These are phyloP conservation scores for Rachicladosporium sp. DNA, from an alignment of 2,329 filamentous ascomycete species.

Conservation along the genomic window DNA sequence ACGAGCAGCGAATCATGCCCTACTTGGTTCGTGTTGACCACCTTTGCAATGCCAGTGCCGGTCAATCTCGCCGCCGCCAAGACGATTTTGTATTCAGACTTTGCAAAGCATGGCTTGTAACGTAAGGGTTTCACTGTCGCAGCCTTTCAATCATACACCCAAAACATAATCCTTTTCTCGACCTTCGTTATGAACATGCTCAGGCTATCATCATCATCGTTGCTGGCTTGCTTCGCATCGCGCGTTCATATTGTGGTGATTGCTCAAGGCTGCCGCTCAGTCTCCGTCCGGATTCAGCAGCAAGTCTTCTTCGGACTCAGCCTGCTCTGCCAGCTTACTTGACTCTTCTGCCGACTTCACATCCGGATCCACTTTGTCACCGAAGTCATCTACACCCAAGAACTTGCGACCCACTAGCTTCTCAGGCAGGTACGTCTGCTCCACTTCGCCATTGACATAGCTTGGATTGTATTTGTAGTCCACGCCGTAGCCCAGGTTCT, in stretches of 20 bases:
- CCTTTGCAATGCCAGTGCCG: no score
- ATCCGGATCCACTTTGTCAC: conserved; percentile 58
- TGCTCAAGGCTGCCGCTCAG: conserved; percentile 9
- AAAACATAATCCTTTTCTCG: no score
- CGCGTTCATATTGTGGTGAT: neutral
- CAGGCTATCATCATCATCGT: no score
- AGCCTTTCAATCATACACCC: no score
- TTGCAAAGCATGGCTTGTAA: no score
- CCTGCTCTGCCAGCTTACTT: conserved; percentile 10
- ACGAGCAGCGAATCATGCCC: no score
- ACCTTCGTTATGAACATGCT: no score
- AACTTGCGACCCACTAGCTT: conserved; percentile 59
- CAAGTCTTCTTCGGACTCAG: conserved; percentile 10
- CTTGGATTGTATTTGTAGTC: conserved; percentile 97
- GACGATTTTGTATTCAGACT: no score
- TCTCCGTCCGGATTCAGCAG: conserved; percentile 21
- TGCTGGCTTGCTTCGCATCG: no score
- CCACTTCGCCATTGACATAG: conserved; percentile 67
- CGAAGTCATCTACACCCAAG: conserved; percentile 68
- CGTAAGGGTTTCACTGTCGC: no score
- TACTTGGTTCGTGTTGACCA: no score
- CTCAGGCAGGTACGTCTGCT: conserved; percentile 83
- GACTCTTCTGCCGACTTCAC: conserved; percentile 15
- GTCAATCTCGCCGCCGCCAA: no score
- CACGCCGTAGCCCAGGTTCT: conserved; percentile 77